These are phyloP conservation scores for Diplodia scrobiculata DNA, from an alignment of 2,329 filamentous ascomycete genomes.

Conservation along the genomic window DNA sequence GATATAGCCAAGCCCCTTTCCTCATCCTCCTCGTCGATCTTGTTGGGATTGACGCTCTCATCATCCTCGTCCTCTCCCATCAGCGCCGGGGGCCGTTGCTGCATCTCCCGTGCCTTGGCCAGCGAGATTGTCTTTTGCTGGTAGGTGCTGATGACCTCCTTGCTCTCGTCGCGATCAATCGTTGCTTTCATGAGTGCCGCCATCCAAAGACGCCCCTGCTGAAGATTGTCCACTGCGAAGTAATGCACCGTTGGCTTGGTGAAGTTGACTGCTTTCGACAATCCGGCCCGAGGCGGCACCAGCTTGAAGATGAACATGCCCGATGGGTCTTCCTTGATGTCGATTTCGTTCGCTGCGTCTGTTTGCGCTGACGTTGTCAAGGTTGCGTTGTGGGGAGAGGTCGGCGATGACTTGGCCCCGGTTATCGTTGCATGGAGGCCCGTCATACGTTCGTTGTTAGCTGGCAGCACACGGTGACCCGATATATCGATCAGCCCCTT, in stretches of 20 bases:
- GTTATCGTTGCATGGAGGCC: constrained; percentile 90
- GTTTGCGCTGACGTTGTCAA: constrained; percentile 46
- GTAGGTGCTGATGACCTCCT: constrained; percentile 84
- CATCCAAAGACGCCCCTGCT: constrained; percentile 94
- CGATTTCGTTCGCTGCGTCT: constrained; percentile 40
- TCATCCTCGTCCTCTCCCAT: constrained; percentile 60
- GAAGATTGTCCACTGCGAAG: constrained; percentile 89
- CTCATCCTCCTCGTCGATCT: constrained; percentile 41
- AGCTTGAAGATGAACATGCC: constrained; percentile 98
- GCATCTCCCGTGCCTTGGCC: constrained; percentile 81
- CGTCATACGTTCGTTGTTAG: constrained; percentile 86
- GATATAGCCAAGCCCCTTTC: constrained; percentile 45
- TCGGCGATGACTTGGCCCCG: constrained; percentile 72
- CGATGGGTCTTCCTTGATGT: constrained; percentile 54
- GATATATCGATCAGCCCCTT: constrained; percentile 97
- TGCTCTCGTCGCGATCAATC: constrained; percentile 81
- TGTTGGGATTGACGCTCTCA: constrained; percentile 35
- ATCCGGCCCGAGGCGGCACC: constrained; percentile 81
- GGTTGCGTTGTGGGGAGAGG: constrained; percentile 53
- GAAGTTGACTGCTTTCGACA: constrained; percentile 91
- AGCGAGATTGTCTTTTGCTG: constrained; percentile 96
- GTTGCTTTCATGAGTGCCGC: constrained; percentile 98
- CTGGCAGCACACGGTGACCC: constrained; percentile 92
- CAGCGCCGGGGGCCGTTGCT: constrained; percentile 83
- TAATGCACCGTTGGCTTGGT: constrained; percentile 97